Conservation (phyloP, 176 grass and related monocot species). For the Cenchrus americanus region DNA sequence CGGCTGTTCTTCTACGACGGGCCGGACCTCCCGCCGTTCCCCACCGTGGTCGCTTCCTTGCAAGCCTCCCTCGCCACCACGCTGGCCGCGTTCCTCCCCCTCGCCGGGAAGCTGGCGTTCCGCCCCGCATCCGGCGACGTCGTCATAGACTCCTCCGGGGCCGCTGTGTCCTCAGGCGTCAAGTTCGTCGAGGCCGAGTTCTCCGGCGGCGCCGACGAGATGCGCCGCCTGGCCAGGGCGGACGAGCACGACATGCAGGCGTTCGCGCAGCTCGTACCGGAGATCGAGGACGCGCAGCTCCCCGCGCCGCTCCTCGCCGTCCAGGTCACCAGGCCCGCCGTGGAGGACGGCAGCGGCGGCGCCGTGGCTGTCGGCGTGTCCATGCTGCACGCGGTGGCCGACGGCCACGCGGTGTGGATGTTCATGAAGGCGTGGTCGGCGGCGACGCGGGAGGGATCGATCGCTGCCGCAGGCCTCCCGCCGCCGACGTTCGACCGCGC, state of each 20-base stretch:
- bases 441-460: slow-evolving; percentile 24
- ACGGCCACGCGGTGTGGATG: slow-evolving; percentile 51
- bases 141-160: slow-evolving; percentile 37
- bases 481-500: slow-evolving; percentile 44
- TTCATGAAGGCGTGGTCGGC: slow-evolving; percentile 53
- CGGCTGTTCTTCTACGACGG: slow-evolving; percentile 41
- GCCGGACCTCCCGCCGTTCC: slow-evolving; percentile 2
- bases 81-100: slow-evolving; percentile 14
- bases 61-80: slow-evolving; percentile 22
- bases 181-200: slow-evolving; percentile 46
- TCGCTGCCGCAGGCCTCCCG: background rate
- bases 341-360: slow-evolving; percentile 24
- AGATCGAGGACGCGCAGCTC: slow-evolving; percentile 35
- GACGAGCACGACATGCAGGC: background rate
- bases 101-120: slow-evolving; percentile 25
- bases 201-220: slow-evolving; percentile 24
- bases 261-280: slow-evolving; percentile 36
- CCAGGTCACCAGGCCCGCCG: slow-evolving; percentile 48
- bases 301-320: slow-evolving; percentile 22
- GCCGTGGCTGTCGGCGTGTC: slow-evolving; percentile 39
- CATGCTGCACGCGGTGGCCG: slow-evolving; percentile 48
- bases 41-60: background rate
- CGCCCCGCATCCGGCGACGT: background rate
- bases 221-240: slow-evolving; percentile 14
- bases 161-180: background rate